Evolutionary conservation across 495 filamentous ascomycete genomes (phyloP).

Genomic region (Neurospora sp.): DNA sequence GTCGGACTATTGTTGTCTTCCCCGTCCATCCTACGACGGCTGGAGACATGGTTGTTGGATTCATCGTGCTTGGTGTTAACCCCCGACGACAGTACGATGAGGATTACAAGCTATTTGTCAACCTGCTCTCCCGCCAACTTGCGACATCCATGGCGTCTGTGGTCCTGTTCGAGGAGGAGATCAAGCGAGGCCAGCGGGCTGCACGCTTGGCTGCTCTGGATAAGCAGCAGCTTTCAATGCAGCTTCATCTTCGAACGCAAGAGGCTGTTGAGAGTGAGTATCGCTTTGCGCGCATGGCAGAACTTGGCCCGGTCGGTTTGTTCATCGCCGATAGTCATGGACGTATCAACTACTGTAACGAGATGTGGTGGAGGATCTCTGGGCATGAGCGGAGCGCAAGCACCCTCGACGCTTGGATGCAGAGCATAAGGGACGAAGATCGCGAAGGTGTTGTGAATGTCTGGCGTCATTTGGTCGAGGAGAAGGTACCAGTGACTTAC

Average conservation of each 20-base stretch:
- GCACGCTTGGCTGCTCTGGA: slow-evolving; percentile 56
- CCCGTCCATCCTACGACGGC: slow-evolving; percentile 60
- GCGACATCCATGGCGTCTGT: slow-evolving; percentile 63
- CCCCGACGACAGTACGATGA: slow-evolving; percentile 58
- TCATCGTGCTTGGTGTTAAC: slow-evolving; percentile 60
- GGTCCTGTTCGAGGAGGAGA: slow-evolving; percentile 65
- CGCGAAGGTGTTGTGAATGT: slow-evolving; percentile 37
- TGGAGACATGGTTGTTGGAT: slow-evolving; percentile 51
- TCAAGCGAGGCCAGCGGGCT: slow-evolving; percentile 53
- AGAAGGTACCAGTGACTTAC: slow-evolving; percentile 45
- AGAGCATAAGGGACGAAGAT: slow-evolving; percentile 54
- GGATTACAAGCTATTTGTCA: slow-evolving; percentile 60
- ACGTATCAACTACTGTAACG: slow-evolving; percentile 59
- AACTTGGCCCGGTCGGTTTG: slow-evolving; percentile 62
- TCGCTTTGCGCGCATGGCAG: slow-evolving; percentile 65
- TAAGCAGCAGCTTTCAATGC: slow-evolving; percentile 54
- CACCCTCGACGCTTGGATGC: slow-evolving; percentile 52
- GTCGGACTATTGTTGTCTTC: slow-evolving; percentile 56
- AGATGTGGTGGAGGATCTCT: slow-evolving; percentile 61
- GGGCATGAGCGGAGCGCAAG: slow-evolving; percentile 41
- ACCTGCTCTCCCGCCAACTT: slow-evolving; percentile 57
- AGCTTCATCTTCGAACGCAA: slow-evolving; percentile 55
- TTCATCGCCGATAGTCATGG: slow-evolving; percentile 58
- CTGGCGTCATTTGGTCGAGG: slow-evolving; percentile 49
- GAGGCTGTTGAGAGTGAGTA: slow-evolving; percentile 60